Base-by-base conservation (phyloP, 768 basidiomycete genomes). In the Phanerochaete sordida region DNA sequence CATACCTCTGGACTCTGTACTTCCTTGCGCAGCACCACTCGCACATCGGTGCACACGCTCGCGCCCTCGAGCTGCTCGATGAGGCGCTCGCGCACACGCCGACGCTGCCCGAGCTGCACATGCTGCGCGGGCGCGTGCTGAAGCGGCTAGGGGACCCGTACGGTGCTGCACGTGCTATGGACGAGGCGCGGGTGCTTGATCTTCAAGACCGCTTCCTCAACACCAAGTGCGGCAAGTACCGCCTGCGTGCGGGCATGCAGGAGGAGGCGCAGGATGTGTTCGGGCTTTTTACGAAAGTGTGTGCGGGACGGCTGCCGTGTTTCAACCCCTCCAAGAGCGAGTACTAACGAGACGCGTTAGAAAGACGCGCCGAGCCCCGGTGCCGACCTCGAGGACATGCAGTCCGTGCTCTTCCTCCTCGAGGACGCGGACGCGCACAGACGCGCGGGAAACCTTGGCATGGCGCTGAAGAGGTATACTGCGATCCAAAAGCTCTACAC, bases 131-230 rank as follows among this genome's bases (percentile, higher is more conserved):
- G 0, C 88, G 91, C 3, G 83, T 91, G 15, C 76, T 96, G 44
- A 98, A 98, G 69, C 86, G 95, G 13, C 81, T 87, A 0, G 95
- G 95, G 0, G 94, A 98, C 65, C 75, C 80, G 0, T 73, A 81
- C 26, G 88, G 85, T 0, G 97, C 95, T 0, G 90, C 93, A 0
- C 74, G 76, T 6, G 80, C 81, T 35, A 80, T 95, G 73, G 89
- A 96, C 65, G 88, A 91, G 16, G 95, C 97, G 2, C 78, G 93
- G 46, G 69, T 81, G 24, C 75, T 99, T 51, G 97, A 99, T 70
- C 88, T 92, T 0, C 97, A 98, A 74, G 97, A 99, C 70, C 79
- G 97, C 47, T 97, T 93, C 75, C 72, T 99, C 68, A 98, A 99
- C 73, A 91, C 91, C 35, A 98, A 98, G 72, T 81, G 84, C 50